These are phyloP conservation scores for Phytopythium sindhum DNA, from an alignment of 352 stramenopile genomes.

Conservation along the genomic window DNA sequence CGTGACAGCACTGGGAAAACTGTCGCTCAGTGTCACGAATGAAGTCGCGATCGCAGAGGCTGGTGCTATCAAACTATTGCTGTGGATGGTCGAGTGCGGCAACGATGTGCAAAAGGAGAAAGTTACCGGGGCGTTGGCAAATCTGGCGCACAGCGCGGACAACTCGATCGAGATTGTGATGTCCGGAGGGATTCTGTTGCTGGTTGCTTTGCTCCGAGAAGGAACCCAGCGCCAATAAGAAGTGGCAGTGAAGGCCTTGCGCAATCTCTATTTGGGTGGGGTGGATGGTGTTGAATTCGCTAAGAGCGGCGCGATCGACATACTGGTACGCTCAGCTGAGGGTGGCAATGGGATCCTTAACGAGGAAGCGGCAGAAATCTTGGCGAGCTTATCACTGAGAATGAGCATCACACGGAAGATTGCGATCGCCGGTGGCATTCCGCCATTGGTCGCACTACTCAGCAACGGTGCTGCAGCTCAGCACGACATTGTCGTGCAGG, in stretches of 20 bases:
- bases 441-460: background rate
- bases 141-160: background rate
- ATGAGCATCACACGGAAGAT: background rate
- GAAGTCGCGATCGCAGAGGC: background rate
- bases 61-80: background rate
- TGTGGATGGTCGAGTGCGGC: background rate
- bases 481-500: background rate
- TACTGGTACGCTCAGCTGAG: background rate
- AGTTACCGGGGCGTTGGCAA: background rate
- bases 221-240: background rate
- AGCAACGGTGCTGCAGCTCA: background rate
- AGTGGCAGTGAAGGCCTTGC: background rate
- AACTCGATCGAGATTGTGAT: background rate
- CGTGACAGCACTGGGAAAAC: background rate
- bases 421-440: background rate
- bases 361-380: background rate
- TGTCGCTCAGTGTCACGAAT: background rate
- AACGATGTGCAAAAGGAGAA: conserved; percentile 1
- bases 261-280: background rate
- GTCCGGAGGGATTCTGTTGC: background rate
- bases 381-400: background rate
- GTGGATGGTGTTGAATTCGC: background rate
- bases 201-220: background rate
- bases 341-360: background rate
- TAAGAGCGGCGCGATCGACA: background rate